These are phyloP conservation scores for Trypethelium eluteriae DNA, from an alignment of 495 filamentous ascomycete genomes.

Conservation along the genomic window DNA sequence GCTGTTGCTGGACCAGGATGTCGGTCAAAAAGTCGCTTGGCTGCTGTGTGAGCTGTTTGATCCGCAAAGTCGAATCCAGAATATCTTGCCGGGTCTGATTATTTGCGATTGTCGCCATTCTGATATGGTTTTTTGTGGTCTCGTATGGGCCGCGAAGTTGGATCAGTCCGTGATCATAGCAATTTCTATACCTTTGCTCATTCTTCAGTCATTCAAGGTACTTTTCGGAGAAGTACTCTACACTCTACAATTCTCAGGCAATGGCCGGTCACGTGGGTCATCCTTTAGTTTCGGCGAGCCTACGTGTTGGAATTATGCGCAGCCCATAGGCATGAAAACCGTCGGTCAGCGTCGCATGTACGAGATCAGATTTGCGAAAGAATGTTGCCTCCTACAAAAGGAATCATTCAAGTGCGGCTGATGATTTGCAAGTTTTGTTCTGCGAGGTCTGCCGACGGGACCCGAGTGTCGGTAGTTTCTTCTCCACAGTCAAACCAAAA, in stretches of 20 bases:
- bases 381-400: too few species aligned
- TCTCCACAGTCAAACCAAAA: too few species aligned
- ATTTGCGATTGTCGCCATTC: neutral
- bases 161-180: too few species aligned
- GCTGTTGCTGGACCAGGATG: neutral
- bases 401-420: neutral
- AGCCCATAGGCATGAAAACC: too few species aligned
- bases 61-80: neutral
- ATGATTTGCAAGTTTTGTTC: neutral
- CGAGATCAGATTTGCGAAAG: neutral
- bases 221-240: too few species aligned
- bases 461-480: too few species aligned
- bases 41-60: neutral
- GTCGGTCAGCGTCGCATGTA: conserved; percentile 1
- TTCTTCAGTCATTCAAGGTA: too few species aligned
- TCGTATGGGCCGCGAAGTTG: too few species aligned
- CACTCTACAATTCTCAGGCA: neutral
- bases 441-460: neutral
- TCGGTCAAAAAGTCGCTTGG: neutral
- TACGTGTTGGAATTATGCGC: neutral
- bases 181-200: too few species aligned
- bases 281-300: neutral
- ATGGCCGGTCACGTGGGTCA: neutral
- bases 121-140: neutral
- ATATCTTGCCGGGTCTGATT: neutral